Evolutionary conservation across 352 stramenopile species (phyloP).

Genomic region (Plasmopara viticola): DNA sequence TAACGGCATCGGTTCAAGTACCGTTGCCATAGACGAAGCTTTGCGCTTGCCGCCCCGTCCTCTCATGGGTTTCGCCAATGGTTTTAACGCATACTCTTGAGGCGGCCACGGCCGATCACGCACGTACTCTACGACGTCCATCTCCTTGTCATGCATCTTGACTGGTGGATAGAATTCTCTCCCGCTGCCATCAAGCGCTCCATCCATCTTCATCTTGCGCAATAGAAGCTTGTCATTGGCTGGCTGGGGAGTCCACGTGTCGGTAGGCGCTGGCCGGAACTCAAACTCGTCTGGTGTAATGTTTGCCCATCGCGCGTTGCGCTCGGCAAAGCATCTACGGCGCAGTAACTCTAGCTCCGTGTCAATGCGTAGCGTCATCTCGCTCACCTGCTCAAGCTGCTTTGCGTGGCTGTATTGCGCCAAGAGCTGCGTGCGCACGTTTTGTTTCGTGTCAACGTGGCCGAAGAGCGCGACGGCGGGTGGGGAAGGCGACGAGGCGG

Average conservation of each 20-base stretch:
- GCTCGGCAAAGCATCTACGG: slow-evolving; percentile 63
- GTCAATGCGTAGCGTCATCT: slow-evolving; percentile 75
- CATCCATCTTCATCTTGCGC: slow-evolving; percentile 33
- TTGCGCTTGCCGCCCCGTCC: slow-evolving; percentile 58
- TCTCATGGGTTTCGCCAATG: slow-evolving; percentile 33
- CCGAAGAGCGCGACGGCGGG: slow-evolving; percentile 27
- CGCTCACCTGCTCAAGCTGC: slow-evolving; percentile 30
- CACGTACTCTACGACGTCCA: slow-evolving; percentile 29
- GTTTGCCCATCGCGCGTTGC: slow-evolving; percentile 59
- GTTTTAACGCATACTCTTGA: slow-evolving; percentile 65
- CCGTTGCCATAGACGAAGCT: slow-evolving; percentile 36
- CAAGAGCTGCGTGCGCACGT: slow-evolving; percentile 42
- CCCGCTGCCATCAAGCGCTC: slow-evolving; percentile 11
- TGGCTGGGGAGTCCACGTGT: slow-evolving; percentile 37
- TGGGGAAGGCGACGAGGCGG: not conserved
- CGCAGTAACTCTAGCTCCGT: slow-evolving; percentile 70
- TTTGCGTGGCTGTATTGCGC: slow-evolving; percentile 33
- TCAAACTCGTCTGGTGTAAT: slow-evolving; percentile 47
- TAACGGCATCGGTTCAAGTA: slow-evolving; percentile 35
- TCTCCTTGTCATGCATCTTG: slow-evolving; percentile 12
- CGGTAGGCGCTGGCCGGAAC: slow-evolving; percentile 18
- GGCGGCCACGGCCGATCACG: slow-evolving; percentile 72
- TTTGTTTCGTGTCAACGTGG: slow-evolving; percentile 10
- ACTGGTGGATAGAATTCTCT: slow-evolving; percentile 13
- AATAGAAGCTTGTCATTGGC: slow-evolving; percentile 34